These are phyloP conservation scores for Psilocybe subaeruginosa DNA, from an alignment of 768 basidiomycete genomes.

Conservation along the genomic window DNA sequence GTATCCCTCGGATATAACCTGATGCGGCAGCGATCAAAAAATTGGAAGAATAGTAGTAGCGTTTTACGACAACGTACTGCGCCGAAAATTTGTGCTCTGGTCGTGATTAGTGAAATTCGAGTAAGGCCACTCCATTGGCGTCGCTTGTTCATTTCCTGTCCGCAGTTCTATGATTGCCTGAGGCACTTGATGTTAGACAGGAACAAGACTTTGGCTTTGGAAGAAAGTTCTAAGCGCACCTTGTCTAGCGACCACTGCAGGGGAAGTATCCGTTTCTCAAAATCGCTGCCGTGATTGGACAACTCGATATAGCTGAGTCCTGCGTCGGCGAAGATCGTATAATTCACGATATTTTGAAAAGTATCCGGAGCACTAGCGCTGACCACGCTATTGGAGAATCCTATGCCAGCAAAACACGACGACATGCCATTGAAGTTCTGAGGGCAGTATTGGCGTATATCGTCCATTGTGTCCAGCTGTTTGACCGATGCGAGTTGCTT, in stretches of 20 bases:
- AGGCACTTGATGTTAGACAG: constrained; percentile 1
- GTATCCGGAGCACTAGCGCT: constrained; percentile 32
- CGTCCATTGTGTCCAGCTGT: constrained; percentile 46
- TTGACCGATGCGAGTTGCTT: constrained; percentile 52
- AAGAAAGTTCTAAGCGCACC: constrained; percentile 34
- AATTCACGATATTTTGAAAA: constrained; percentile 43
- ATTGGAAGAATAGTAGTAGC: background rate
- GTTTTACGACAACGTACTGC: constrained; percentile 43
- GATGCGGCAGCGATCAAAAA: background rate
- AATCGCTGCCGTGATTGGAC: constrained; percentile 63
- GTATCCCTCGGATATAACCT: constrained; percentile 68
- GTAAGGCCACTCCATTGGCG: constrained; percentile 76
- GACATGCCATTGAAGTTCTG: constrained; percentile 76
- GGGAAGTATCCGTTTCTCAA: constrained; percentile 71
- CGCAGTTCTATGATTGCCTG: constrained; percentile 71
- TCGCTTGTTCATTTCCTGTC: constrained; percentile 56
- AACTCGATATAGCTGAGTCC: constrained; percentile 71
- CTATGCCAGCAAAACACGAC: constrained; percentile 69
- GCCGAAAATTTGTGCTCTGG: constrained; percentile 54
- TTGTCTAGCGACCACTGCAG: constrained; percentile 79
- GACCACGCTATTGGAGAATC: constrained; percentile 60
- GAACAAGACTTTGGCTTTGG: background rate
- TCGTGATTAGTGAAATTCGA: constrained; percentile 69
- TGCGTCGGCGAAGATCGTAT: constrained; percentile 71
- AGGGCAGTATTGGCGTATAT: constrained; percentile 63